Conservation (phyloP, 2,329 filamentous ascomycete species). For the Graphium sp. region DNA sequence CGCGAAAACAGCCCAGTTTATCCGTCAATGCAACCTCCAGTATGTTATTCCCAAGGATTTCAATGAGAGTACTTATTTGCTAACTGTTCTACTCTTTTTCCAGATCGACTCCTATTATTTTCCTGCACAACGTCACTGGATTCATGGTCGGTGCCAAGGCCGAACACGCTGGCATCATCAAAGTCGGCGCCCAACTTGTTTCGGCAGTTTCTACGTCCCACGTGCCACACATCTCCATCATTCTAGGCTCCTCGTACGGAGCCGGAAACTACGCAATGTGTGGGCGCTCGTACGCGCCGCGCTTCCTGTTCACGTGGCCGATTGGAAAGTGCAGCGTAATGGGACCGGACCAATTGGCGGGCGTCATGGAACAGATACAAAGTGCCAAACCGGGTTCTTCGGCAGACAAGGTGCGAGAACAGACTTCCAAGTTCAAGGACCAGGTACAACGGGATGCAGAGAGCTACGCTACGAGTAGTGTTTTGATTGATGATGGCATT, state of each 20-base stretch:
- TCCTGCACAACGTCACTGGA: constrained; percentile 27
- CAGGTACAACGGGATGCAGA: constrained; percentile 9
- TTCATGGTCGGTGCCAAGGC: constrained; percentile 29
- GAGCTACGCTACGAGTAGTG: constrained; percentile 8
- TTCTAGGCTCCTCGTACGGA: constrained; percentile 24
- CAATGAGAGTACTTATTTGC: not conserved
- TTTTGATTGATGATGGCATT: constrained; percentile 13
- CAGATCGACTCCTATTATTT: constrained; percentile 20
- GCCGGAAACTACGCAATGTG: constrained; percentile 30
- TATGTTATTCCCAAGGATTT: no score
- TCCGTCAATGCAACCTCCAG: constrained; percentile 24
- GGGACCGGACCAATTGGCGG: constrained; percentile 10
- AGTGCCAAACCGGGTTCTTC: no score
- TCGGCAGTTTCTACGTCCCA: constrained; percentile 23
- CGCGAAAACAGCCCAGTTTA: constrained; percentile 21
- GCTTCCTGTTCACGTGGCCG: constrained; percentile 19
- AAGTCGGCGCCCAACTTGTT: constrained; percentile 23
- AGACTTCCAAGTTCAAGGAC: constrained; percentile 5
- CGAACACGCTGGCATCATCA: constrained; percentile 24
- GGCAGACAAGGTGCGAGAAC: constrained; percentile 10
- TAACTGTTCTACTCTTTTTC: not conserved
- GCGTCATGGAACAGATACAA: constrained; percentile 10
- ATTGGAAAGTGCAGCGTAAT: constrained; percentile 9
- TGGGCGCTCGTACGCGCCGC: constrained; percentile 20
- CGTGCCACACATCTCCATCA: constrained; percentile 25